phyloP scores from a whole-genome alignment of 2,329 filamentous ascomycete species.

The Aspergillus felis region DNA sequence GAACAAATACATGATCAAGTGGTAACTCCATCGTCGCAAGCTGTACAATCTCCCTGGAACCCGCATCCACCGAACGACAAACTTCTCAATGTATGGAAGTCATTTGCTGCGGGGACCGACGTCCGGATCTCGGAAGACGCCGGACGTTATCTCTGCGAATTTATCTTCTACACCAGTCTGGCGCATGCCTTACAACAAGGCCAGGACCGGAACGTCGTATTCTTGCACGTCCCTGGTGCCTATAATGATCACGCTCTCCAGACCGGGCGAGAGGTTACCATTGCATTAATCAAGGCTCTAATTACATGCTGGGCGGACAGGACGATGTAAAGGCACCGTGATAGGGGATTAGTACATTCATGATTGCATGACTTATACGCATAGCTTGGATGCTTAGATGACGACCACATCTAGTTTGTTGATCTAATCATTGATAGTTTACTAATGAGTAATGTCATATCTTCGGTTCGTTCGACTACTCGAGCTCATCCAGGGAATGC shows the following conservation, averaged over 20 bases:
- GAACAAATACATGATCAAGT: background rate
- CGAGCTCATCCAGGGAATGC: too few species aligned
- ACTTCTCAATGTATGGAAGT: constrained; percentile 34
- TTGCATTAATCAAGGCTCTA: constrained; percentile 42
- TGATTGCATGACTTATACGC: background rate
- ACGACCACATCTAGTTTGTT: background rate
- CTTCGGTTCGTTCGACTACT: too few species aligned
- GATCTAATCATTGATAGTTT: background rate
- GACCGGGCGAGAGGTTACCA: constrained; percentile 36
- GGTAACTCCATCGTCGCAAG: background rate
- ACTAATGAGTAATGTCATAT: background rate
- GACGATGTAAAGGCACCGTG: constrained; percentile 1
- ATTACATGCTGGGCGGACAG: constrained; percentile 39
- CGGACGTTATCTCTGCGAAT: constrained; percentile 72
- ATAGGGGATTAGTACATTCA: background rate
- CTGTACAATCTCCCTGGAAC: constrained; percentile 1
- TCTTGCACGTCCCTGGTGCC: constrained; percentile 68
- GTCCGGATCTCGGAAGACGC: constrained; percentile 64
- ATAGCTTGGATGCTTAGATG: background rate
- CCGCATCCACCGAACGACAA: constrained; percentile 31
- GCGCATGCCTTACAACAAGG: constrained; percentile 38
- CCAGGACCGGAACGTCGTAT: constrained; percentile 51
- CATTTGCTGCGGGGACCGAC: constrained; percentile 29
- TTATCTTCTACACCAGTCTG: constrained; percentile 69
- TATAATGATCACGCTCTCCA: constrained; percentile 46